phyloP scores from a whole-genome alignment of 805 yeast species.

The Yarrowia divulgata region DNA sequence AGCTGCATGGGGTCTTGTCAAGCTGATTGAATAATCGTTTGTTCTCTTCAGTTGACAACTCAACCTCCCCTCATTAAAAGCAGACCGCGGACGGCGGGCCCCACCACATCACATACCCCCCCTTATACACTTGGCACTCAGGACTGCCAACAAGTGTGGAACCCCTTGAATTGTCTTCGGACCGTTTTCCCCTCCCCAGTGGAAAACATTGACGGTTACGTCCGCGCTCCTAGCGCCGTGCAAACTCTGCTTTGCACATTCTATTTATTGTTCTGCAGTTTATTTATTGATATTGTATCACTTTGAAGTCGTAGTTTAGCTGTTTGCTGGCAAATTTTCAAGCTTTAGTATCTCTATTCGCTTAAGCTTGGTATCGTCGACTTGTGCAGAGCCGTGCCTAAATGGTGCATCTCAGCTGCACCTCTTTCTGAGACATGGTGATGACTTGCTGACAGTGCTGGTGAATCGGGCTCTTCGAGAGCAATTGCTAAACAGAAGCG shows the following conservation, averaged over 20 bases:
- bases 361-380: not conserved
- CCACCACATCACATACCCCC: conserved; percentile 5
- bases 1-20: conserved; percentile 92
- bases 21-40: conserved; percentile 65
- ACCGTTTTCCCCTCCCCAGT: not conserved
- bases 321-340: not conserved
- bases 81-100: conserved; percentile 28
- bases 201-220: conserved; percentile 27
- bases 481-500: too few relatives aligned
- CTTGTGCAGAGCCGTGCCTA: not conserved
- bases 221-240: conserved; percentile 39
- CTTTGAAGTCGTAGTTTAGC: not conserved
- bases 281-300: conserved; percentile 33
- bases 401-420: not conserved
- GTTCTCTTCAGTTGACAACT: too few relatives aligned
- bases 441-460: too few relatives aligned
- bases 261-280: conserved; percentile 39
- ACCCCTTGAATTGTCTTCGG: conserved; percentile 26
- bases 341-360: not conserved
- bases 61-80: not conserved
- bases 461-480: too few relatives aligned
- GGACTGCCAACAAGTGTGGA: conserved; percentile 27
- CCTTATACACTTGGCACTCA: conserved; percentile 17
- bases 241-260: conserved; percentile 2
- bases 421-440: not conserved